phyloP scores from a whole-genome alignment of 352 stramenopile genomes.

The Globisporangium cederbergense region DNA sequence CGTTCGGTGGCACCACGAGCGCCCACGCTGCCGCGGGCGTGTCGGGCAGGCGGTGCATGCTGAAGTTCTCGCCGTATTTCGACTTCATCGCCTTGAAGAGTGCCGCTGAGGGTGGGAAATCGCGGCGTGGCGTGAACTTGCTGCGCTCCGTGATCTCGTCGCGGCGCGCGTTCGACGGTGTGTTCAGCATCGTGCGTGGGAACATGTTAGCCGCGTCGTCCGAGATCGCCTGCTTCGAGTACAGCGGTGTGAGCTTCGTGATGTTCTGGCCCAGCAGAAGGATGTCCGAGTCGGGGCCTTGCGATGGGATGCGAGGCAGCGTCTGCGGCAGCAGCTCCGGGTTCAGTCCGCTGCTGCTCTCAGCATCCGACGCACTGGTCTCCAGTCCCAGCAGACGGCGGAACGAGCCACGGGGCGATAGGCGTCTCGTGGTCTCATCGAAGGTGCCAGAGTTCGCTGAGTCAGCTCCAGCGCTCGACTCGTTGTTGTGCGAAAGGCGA shows the following conservation, averaged over 20 bases:
- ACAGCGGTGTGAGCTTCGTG: slow-evolving; percentile 51
- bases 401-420: slow-evolving; percentile 48
- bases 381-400: slow-evolving; percentile 40
- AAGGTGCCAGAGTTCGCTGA: slow-evolving; percentile 20
- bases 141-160: slow-evolving; percentile 78
- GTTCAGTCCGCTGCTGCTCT: neutral
- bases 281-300: slow-evolving; percentile 47
- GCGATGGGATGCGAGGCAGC: slow-evolving; percentile 32
- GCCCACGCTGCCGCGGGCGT: slow-evolving; percentile 76
- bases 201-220: slow-evolving; percentile 77
- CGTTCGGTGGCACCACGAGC: slow-evolving; percentile 59
- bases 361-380: slow-evolving; percentile 16
- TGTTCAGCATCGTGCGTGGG: slow-evolving; percentile 52
- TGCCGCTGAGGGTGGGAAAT: slow-evolving; percentile 80
- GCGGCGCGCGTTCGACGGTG: slow-evolving; percentile 47
- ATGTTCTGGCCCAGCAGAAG: slow-evolving; percentile 60
- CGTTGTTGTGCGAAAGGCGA: slow-evolving; percentile 17
- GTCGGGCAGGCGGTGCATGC: slow-evolving; percentile 65
- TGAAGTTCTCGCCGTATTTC: slow-evolving; percentile 79
- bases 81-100: slow-evolving; percentile 84
- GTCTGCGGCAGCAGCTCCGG: slow-evolving; percentile 21
- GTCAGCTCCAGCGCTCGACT: slow-evolving; percentile 18
- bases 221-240: slow-evolving; percentile 48
- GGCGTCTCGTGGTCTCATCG: slow-evolving; percentile 22
- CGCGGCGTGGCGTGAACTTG: slow-evolving; percentile 75